A percentile compares a stretch with the other conserved stretches of the same genome.
phyloP scores from a whole-genome alignment of 805 yeast species.

The Metschnikowia cerradonensis region DNA sequence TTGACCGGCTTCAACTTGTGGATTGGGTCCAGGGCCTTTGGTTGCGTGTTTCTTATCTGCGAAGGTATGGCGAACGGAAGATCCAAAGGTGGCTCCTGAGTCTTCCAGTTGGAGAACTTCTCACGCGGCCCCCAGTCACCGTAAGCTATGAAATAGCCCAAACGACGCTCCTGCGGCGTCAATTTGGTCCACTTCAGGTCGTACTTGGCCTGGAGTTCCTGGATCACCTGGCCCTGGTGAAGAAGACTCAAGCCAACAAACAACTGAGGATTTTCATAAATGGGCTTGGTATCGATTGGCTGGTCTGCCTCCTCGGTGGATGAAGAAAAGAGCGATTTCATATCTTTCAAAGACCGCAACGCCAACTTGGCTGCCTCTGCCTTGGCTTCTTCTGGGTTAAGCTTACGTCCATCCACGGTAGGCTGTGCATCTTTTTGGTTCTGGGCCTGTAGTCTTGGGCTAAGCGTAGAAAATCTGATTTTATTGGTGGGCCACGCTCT shows the following conservation, averaged over 20 bases:
- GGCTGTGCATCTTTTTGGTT: not conserved
- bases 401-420: constrained; percentile 10
- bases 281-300: constrained; percentile 44
- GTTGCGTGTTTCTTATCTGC: constrained; percentile 23
- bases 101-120: constrained; percentile 45
- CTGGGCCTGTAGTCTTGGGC: not conserved
- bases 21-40: constrained; percentile 23
- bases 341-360: constrained; percentile 37
- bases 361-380: constrained; percentile 38
- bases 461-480: not conserved
- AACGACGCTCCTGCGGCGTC: constrained; percentile 46
- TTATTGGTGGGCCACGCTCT: not conserved
- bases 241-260: constrained; percentile 36
- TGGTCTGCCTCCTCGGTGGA: constrained; percentile 41
- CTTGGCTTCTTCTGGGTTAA: constrained; percentile 17
- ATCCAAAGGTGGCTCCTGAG: constrained; percentile 50
- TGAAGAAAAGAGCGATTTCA: constrained; percentile 36
- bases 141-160: constrained; percentile 59
- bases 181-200: constrained; percentile 55
- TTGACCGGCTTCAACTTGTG: constrained; percentile 36
- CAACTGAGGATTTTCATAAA: constrained; percentile 35
- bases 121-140: constrained; percentile 72
- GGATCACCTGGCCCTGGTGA: constrained; percentile 55
- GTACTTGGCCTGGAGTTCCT: constrained; percentile 47
- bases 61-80: constrained; percentile 51